These are phyloP conservation scores for Crithidia sp. DNA, from an alignment of 208 protist species.

Conservation along the genomic window DNA sequence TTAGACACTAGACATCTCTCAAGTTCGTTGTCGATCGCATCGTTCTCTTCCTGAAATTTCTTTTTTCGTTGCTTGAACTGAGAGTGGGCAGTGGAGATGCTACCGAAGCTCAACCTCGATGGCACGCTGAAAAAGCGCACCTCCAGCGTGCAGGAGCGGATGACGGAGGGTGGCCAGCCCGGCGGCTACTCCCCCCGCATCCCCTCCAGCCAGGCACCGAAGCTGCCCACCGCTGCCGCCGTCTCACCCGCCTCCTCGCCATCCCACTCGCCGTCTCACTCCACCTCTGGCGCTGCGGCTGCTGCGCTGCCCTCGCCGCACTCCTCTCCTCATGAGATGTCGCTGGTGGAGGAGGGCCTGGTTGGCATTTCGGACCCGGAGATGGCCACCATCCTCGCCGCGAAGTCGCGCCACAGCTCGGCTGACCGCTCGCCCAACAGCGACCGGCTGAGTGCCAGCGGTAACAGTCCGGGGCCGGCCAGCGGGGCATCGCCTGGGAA, in stretches of 20 bases:
- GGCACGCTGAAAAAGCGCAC: slow-evolving; percentile 49
- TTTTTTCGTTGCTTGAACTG: not conserved
- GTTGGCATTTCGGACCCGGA: slow-evolving; percentile 45
- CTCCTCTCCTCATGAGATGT: slow-evolving; percentile 19
- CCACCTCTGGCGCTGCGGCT: not conserved
- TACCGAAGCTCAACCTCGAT: slow-evolving; percentile 62
- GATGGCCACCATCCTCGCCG: slow-evolving; percentile 35
- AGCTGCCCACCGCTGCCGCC: slow-evolving; percentile 1
- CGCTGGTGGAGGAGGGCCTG: slow-evolving; percentile 32
- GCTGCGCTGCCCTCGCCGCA: slow-evolving; percentile 26
- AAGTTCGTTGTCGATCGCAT: not conserved
- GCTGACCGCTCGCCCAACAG: slow-evolving; percentile 24
- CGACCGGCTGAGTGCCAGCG: slow-evolving; percentile 18
- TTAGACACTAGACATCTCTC: too few species aligned
- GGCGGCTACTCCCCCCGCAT: slow-evolving; percentile 53
- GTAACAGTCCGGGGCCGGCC: slow-evolving; percentile 4
- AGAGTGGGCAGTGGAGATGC: slow-evolving; percentile 5
- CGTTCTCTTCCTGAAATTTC: not conserved
- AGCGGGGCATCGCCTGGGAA: slow-evolving; percentile 14
- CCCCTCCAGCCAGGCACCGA: slow-evolving; percentile 24
- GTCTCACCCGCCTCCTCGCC: slow-evolving; percentile 10
- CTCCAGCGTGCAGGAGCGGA: slow-evolving; percentile 45
- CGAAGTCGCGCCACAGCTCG: slow-evolving; percentile 31
- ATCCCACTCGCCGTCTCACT: not conserved
- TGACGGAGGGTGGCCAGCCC: slow-evolving; percentile 43